Base-by-base conservation (phyloP, 78 protist species). In the Blattamonas nauphoetae region DNA sequence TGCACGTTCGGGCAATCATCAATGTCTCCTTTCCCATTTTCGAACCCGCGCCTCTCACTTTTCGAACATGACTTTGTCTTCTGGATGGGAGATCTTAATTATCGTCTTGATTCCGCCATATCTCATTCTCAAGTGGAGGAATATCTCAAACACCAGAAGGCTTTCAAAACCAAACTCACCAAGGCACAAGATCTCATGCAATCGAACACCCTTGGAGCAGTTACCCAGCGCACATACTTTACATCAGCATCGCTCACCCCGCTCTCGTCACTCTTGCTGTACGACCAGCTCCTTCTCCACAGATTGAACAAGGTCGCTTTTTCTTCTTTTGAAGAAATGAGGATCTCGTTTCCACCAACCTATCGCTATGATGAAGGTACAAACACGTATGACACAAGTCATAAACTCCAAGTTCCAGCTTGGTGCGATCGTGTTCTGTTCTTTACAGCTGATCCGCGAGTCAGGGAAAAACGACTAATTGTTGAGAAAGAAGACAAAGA, bases 1-100 rank as follows among this genome's bases (percentile, higher is more conserved):
- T 11, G 11, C 11, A 21, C 71, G 71, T 55, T 55, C 21, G 21
- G 21, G 21, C n/a, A n/a, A n/a, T n/a, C n/a, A n/a, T n/a, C n/a
- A n/a, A n/a, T n/a, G n/a, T n/a, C n/a, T n/a, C n/a, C n/a, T n/a
- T n/a, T n/a, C n/a, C n/a, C n/a, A n/a, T n/a, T n/a, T n/a, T n/a
- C n/a, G n/a, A 29, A 11, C 21, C 71, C 71, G 21, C 11, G 21
- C 38, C 71, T 55, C 71, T 29, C 11, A 21, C 71, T 55, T 55
- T 21, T 55, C 11, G 21, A 21, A 29, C 71, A 55, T 21, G 71
- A 11, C 11, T 11, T 21, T 29, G 81, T 86, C 41, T 86, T 86
- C 34, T 86, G 79, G 81, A n/a, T 86, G 29, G 88, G 88, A 4
- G 88, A 86, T 64, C 35, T 86, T 42, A 86, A 86, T 42, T 86